Percentiles rank a stretch among this genome's conserved stretches.
These are phyloP conservation scores for Pythium angustatum DNA, from an alignment of 352 stramenopile species.

Conservation along the genomic window DNA sequence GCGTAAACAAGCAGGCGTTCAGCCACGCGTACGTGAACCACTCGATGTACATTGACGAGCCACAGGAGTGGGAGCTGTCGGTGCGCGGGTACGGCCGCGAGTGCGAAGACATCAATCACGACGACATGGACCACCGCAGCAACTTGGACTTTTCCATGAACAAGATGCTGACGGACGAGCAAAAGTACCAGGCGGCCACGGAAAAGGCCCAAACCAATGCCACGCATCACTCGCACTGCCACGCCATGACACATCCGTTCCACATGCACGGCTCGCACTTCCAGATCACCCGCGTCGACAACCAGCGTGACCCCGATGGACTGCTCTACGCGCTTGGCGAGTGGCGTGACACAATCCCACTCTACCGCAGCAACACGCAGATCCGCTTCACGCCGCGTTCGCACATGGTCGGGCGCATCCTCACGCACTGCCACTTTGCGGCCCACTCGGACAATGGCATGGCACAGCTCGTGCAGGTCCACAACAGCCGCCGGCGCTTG, in stretches of 20 bases:
- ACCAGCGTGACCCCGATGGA: conserved; percentile 47
- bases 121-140: conserved; percentile 23
- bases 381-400: conserved; percentile 68
- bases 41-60: conserved; percentile 67
- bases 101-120: conserved; percentile 38
- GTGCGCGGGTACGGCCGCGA: conserved; percentile 52
- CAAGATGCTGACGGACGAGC: conserved; percentile 26
- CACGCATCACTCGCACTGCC: conserved; percentile 40
- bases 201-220: no score
- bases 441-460: conserved; percentile 73
- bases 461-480: conserved; percentile 67
- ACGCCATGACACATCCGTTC: conserved; percentile 78
- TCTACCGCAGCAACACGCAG: conserved; percentile 60
- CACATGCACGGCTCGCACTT: conserved; percentile 82
- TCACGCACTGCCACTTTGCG: conserved; percentile 78
- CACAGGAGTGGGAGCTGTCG: conserved; percentile 69
- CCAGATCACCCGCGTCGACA: conserved; percentile 52
- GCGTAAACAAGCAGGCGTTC: conserved; percentile 65
- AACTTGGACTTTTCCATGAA: conserved; percentile 36
- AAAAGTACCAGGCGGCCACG: conserved; percentile 18
- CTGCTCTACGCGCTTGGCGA: conserved; percentile 62
- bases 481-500: conserved; percentile 4
- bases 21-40: conserved; percentile 51
- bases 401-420: conserved; percentile 65
- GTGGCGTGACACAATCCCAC: conserved; percentile 77